Conservation (phyloP, 768 basidiomycete genomes). For the Kwoniella shandongensis region DNA sequence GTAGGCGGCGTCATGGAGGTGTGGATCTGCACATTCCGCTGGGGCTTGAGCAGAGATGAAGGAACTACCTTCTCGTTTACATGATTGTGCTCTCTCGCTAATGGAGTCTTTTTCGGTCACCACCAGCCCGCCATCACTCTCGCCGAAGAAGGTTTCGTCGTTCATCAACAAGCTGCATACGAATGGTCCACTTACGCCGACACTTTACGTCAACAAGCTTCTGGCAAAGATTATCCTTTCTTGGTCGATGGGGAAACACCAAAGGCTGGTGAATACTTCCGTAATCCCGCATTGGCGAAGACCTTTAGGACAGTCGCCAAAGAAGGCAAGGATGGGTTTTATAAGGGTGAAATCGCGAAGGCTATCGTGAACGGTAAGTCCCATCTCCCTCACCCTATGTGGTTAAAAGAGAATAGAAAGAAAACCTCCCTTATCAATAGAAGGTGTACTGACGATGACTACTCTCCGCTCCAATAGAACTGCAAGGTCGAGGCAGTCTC, state of each 20-base stretch:
- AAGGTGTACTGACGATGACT: conserved; percentile 2
- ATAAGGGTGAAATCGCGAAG: conserved; percentile 80
- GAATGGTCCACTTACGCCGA: conserved; percentile 56
- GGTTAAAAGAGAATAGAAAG: conserved; percentile 4
- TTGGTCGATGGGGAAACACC: conserved; percentile 81
- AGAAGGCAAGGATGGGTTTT: conserved; percentile 88
- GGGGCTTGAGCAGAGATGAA: too few relatives aligned
- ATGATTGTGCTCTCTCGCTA: too few relatives aligned
- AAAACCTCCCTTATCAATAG: background rate
- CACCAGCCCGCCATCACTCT: conserved; percentile 71
- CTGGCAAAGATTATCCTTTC: conserved; percentile 80
- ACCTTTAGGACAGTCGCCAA: conserved; percentile 75
- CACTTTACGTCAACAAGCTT: conserved; percentile 69
- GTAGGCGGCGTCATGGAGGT: too few relatives aligned
- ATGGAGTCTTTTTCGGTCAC: too few relatives aligned
- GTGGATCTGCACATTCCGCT: too few relatives aligned
- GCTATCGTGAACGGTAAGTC: conserved; percentile 70
- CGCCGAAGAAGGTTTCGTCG: conserved; percentile 75
- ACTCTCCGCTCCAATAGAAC: conserved; percentile 56
- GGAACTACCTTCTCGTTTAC: too few relatives aligned
- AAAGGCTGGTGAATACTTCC: conserved; percentile 74
- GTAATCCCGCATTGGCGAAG: conserved; percentile 66
- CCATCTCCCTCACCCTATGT: background rate
- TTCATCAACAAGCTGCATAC: conserved; percentile 12
- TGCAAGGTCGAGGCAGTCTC: conserved; percentile 73